Base-by-base conservation (phyloP, 2,329 filamentous ascomycete genomes). In the Sarocladiaceae sp. region DNA sequence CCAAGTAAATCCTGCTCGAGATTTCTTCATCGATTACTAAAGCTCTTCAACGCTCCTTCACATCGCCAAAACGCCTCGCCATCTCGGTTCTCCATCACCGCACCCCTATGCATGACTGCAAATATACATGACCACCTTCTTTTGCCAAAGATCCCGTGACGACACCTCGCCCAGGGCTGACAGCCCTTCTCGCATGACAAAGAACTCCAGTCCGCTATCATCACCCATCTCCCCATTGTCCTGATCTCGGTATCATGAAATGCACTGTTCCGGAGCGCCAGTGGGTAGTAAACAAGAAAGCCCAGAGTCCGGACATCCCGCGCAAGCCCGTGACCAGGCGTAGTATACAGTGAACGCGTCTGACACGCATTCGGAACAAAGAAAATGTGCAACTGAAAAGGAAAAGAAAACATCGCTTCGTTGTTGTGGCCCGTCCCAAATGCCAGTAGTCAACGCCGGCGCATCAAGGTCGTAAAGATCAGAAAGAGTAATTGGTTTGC, bases 241-340 rank as follows among this genome's bases (percentile, higher is more conserved):
- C 17, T 12, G 18, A 20, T 28, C 26, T 28, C 44, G 44, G 44
- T 48, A 48, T 48, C 28, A 48, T 20, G 35, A 48, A 20, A 35
- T n/a, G 18, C 8, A 47, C n/a, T 42, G 18, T 42, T 26, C 39
- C 39, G 39, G n/a, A 22, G 42, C 42, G 42, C 42, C 42, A 23
- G 20, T n/a, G 23, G 15, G 35, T 52, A 31, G 28, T 42, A 44
- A 31, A 29, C 13, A 10, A 52, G 48, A 28, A 20, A 12, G 10
- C 25, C n/a, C 22, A 17, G 4, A 33, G 13, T 8, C 29, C 25
- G 26, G n/a, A 13, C 7, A 48, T 10, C n/a, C 11, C 22, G 25
- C 11, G 6, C 26, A 20, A 12, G 12, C n/a, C 18, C 12, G n/a
- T 26, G 8, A 8, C 26, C 25, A 33, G 22, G 13, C 18, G n/a